A percentile compares a stretch with the other conserved stretches of the same genome.
phyloP scores from a whole-genome alignment of 2,329 filamentous ascomycete species.

The Piedraia hortae region DNA sequence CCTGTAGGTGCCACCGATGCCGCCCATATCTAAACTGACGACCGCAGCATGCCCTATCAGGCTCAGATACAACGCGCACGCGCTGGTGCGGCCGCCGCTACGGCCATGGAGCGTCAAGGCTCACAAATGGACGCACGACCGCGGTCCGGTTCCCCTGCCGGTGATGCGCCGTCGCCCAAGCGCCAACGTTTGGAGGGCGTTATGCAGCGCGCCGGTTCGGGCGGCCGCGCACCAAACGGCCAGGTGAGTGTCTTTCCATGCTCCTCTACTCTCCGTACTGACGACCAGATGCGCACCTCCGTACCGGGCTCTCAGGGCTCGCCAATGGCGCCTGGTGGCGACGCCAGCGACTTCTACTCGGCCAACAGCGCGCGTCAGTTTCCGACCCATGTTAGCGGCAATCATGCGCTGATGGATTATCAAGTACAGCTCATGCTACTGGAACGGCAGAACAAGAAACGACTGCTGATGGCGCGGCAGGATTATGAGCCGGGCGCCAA shows the following conservation, averaged over 20 bases:
- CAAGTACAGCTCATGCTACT: slow-evolving; percentile 74
- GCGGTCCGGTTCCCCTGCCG: slow-evolving; percentile 53
- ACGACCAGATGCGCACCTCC: too few species aligned
- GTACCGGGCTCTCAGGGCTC: too few species aligned
- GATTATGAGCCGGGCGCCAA: slow-evolving; percentile 41
- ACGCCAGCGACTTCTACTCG: slow-evolving; percentile 13
- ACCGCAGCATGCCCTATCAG: too few species aligned
- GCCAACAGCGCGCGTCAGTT: too few species aligned
- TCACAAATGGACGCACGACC: slow-evolving; percentile 65
- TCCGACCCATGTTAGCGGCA: slow-evolving; percentile 29
- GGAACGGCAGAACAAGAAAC: slow-evolving; percentile 69
- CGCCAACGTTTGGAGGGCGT: slow-evolving; percentile 49
- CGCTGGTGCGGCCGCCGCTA: too few species aligned
- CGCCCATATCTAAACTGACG: too few species aligned
- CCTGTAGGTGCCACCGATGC: slow-evolving; percentile 5
- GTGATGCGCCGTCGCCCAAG: slow-evolving; percentile 78
- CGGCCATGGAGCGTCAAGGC: slow-evolving; percentile 71
- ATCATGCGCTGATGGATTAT: slow-evolving; percentile 62
- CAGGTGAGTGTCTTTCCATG: too few species aligned
- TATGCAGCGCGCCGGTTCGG: slow-evolving; percentile 35
- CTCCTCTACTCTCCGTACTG: too few species aligned
- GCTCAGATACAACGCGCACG: too few species aligned
- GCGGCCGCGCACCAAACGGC: slow-evolving; percentile 6
- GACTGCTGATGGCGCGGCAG: slow-evolving; percentile 56
- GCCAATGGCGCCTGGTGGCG: too few species aligned